Base-by-base conservation (phyloP, 2,329 filamentous ascomycete genomes). In the Alternaria burnsii region DNA sequence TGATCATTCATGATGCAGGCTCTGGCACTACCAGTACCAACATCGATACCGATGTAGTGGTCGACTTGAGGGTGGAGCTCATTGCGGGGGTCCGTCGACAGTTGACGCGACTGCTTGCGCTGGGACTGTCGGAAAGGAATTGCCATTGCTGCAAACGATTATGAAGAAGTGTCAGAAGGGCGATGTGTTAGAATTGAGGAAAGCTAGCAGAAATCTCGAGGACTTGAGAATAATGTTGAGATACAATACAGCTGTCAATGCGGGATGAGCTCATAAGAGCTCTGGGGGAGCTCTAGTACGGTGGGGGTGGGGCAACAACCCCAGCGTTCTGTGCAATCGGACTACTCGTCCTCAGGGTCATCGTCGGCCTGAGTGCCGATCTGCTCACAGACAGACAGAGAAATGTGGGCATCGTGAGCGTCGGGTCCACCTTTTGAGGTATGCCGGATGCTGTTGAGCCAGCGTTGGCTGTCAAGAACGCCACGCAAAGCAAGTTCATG, bases 1-100 rank as follows among this genome's bases (percentile, higher is more conserved):
- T 91, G 89, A 63, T 89, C 87, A 78, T 98, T 92, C 80, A 99
- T 97, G 76, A 99, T 93, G 80, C 95, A 98, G 55, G 95, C 95
- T 76, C 95, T 88, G 40, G 94, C 95, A 77, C 93, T 97, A 57
- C 95, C 95, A 20, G 95, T 99, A 53, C 95, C 95, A 52, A 99
- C 94, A 82, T 99, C 95, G 70, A 99, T 92, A 62, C 94, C 94
- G 74, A 98, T 88, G 76, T 86, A 89, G 73, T 89, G 86, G 70
- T 87, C 84, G 66, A 84, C 78, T 61, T 86, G 83, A 41, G 85
- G 81, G 55, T 82, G 82, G 53, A 88, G 79, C 69, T 87, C 85
- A 71, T 88, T 86, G 67, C 85, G 83, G 51, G 83, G 81, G 71
- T 83, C 82, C 41, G 81, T 79, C 14, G 80, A 82, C 78, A 83